These are phyloP conservation scores for Micromonas commoda DNA, from an alignment of 139 green algal species.

Conservation along the genomic window DNA sequence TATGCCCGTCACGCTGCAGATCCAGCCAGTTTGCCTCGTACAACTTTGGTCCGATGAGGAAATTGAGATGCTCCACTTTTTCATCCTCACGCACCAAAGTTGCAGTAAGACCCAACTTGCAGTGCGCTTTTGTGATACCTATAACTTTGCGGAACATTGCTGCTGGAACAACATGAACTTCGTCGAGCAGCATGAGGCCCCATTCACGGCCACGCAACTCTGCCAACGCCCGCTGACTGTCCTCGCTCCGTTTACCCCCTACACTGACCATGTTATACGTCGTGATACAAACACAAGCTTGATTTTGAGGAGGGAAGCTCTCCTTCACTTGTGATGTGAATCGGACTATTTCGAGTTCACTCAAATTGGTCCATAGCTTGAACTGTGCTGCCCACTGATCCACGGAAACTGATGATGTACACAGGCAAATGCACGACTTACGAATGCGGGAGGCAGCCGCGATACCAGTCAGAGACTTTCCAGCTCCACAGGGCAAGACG, in stretches of 20 bases:
- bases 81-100: slow-evolving; percentile 96
- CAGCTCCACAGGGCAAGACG: slow-evolving; percentile 93
- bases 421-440: slow-evolving; percentile 83
- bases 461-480: slow-evolving; percentile 84
- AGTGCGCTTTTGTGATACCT: slow-evolving; percentile 86
- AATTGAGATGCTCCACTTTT: slow-evolving; percentile 85
- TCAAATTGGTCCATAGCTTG: slow-evolving; percentile 86
- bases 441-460: slow-evolving; percentile 74
- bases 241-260: slow-evolving; percentile 63
- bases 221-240: slow-evolving; percentile 52
- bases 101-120: slow-evolving; percentile 92
- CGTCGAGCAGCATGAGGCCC: slow-evolving; percentile 94
- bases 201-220: slow-evolving; percentile 78
- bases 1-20: slow-evolving; percentile 86
- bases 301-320: slow-evolving; percentile 8
- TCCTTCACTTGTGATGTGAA: slow-evolving; percentile 88
- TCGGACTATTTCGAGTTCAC: slow-evolving; percentile 69
- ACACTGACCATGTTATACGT: slow-evolving; percentile 47
- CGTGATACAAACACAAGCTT: slow-evolving; percentile 24
- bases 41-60: slow-evolving; percentile 96
- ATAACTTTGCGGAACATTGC: slow-evolving; percentile 95
- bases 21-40: slow-evolving; percentile 99
- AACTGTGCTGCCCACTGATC: slow-evolving; percentile 89
- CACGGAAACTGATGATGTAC: slow-evolving; percentile 45
- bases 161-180: slow-evolving; percentile 96